Evolutionary conservation across 768 basidiomycete genomes (phyloP), one percentile per base, ranked within the genome.

Genomic region (Russula vinacea): DNA sequence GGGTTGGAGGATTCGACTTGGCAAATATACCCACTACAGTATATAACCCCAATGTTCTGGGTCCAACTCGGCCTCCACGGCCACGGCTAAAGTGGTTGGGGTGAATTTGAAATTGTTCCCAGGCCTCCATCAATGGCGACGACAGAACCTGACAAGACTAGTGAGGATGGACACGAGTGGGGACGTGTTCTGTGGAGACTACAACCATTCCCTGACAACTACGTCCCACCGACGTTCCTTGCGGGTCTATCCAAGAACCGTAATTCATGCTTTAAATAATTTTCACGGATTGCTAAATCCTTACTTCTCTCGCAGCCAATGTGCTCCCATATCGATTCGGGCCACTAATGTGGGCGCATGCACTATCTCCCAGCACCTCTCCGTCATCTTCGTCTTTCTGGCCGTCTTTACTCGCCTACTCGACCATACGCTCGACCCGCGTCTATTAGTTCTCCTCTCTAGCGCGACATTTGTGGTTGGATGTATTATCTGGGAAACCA

Each of bases 311-410:
- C 59, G 35, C 50, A 94, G 92, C 88, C 57, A 92, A 92, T 75
- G 89, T 93, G 72, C 83, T 77, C 32, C 89, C 89, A 3, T 89
- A 93, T 72, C 83, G 84, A 9, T 92, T 92, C 70, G 83, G 84
- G 81, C 81, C 84, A 19, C 74, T 94, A 49, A 88, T 92, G 19
- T 84, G 45, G 78, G 86, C 8, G 83, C 88, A 26, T 89, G 83
- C 65, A 79, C 91, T 3, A 84, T 98, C 66, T 90, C 90, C 29
- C 92, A 95, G 72, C 93, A 95, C 73, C 75, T 95, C 45, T 84
- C 87, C 11, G 84, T 85, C 37, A 87, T 92, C 58, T 89, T 90
- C 74, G 76, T 90, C 55, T 94, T 97, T 76, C 76, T 97, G 40
- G 83, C 86, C 24, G 80, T 90, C 67, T 98, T 96, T 75, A 83